A percentile compares a stretch with the other conserved stretches of the same genome.
phyloP scores from a whole-genome alignment of 225 moss, liverwort and hornwort genomes.

The Pleurozium schreberi region DNA sequence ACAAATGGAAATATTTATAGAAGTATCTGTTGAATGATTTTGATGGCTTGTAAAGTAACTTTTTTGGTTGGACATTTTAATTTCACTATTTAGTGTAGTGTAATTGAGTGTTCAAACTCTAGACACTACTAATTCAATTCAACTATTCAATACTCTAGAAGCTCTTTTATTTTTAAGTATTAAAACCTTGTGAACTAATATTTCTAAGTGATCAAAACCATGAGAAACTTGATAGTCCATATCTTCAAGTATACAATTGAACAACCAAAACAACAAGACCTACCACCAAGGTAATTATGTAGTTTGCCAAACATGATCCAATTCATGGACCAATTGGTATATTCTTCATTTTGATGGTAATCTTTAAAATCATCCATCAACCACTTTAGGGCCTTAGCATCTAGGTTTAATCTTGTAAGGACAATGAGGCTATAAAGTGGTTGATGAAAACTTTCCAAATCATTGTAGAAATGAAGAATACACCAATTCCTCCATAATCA shows the following conservation, averaged over 20 bases:
- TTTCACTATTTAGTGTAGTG: too few relatives aligned
- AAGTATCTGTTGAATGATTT: too few relatives aligned
- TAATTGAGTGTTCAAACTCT: neutral
- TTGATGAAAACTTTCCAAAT: fast-evolving
- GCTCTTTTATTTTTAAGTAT: neutral
- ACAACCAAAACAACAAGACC: fast-evolving
- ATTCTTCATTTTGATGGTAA: neutral
- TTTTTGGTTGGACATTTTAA: too few relatives aligned
- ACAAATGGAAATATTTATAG: too few relatives aligned
- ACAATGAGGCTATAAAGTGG: neutral
- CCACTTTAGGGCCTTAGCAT: neutral
- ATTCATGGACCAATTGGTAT: neutral
- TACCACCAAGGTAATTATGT: neutral
- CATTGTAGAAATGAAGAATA: neutral
- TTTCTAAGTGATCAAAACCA: too few relatives aligned
- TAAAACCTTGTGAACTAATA: too few relatives aligned
- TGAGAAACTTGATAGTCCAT: fast-evolving
- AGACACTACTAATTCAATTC: neutral
- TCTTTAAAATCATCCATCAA: neutral
- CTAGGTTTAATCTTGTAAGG: neutral
- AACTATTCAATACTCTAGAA: neutral
- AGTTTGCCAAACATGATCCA: neutral
- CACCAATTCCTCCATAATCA: neutral
- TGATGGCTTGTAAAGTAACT: too few relatives aligned
- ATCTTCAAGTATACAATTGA: neutral